phyloP scores from a whole-genome alignment of 129 eudicot species.

The Tanacetum coccineum region DNA sequence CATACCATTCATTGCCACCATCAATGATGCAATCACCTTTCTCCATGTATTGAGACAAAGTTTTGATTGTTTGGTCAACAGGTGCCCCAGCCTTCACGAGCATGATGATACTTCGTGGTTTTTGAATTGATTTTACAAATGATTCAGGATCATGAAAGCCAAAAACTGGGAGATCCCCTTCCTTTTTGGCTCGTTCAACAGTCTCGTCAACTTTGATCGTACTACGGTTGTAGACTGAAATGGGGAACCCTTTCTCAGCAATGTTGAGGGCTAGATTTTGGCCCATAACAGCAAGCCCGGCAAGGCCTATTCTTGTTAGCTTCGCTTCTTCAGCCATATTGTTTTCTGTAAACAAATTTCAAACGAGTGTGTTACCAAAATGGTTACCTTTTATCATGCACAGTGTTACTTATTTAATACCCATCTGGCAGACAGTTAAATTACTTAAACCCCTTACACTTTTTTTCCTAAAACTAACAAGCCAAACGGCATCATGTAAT shows the following conservation, averaged over 20 bases:
- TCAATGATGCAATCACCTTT: conserved; percentile 65
- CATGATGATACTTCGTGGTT: conserved; percentile 55
- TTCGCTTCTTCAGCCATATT: conserved; percentile 47
- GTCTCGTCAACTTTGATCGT: conserved; percentile 58
- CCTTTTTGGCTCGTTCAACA: conserved; percentile 46
- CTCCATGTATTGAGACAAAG: conserved; percentile 53
- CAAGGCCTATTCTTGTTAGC: conserved; percentile 62
- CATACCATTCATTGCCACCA: conserved; percentile 71
- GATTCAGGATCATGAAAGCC: conserved; percentile 63
- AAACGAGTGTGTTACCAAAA: neutral
- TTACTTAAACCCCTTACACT: too few species aligned
- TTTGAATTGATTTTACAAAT: conserved; percentile 51
- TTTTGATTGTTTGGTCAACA: conserved; percentile 59
- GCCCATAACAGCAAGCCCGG: conserved; percentile 72
- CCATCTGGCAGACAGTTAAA: too few species aligned
- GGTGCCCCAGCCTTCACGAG: conserved; percentile 62
- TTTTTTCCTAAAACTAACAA: conserved; percentile 1
- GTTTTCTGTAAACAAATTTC: conserved; percentile 33
- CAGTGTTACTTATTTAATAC: neutral
- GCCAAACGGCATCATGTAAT: too few species aligned
- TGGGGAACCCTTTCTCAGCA: conserved; percentile 64
- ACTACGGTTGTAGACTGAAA: conserved; percentile 57
- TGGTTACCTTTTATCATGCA: conserved; percentile 11
- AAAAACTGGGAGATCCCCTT: conserved; percentile 51
- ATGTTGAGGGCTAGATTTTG: conserved; percentile 66